phyloP scores from a whole-genome alignment of 2,329 filamentous ascomycete species.

The Fusarium dimerum region DNA sequence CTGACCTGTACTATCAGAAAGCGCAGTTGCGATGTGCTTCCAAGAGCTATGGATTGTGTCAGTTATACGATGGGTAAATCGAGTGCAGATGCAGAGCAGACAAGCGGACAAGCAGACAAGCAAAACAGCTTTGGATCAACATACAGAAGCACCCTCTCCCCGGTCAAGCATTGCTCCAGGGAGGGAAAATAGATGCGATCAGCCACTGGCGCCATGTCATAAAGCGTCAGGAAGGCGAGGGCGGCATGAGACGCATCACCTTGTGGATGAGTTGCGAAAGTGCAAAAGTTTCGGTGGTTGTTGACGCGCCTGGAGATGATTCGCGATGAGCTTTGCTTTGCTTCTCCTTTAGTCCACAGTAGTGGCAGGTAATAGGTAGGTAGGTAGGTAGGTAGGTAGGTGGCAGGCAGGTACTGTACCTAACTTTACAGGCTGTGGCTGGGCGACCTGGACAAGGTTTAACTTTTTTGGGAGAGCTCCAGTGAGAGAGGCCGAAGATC shows the following conservation, averaged over 20 bases:
- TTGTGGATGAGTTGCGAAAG: slow-evolving; percentile 27
- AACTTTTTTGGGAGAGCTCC: slow-evolving; percentile 35
- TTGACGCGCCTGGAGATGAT: slow-evolving; percentile 33
- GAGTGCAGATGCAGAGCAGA: slow-evolving; percentile 5
- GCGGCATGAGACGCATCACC: slow-evolving; percentile 43
- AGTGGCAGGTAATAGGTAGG: too few species aligned
- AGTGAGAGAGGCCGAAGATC: slow-evolving; percentile 22
- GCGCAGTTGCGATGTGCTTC: slow-evolving; percentile 59
- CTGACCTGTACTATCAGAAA: slow-evolving; percentile 58
- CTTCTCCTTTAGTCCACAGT: too few species aligned
- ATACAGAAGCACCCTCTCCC: slow-evolving; percentile 78
- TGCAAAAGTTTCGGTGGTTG: slow-evolving; percentile 28
- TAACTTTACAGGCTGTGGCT: slow-evolving; percentile 2
- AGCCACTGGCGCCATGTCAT: slow-evolving; percentile 69
- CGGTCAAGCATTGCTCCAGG: slow-evolving; percentile 80
- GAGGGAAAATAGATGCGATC: slow-evolving; percentile 79
- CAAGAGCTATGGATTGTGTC: slow-evolving; percentile 53
- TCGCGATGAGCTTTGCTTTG: slow-evolving; percentile 30
- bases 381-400: too few species aligned
- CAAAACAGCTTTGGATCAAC: slow-evolving; percentile 35
- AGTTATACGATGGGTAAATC: slow-evolving; percentile 17
- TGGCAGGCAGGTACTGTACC: too few species aligned
- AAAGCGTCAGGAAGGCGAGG: slow-evolving; percentile 49
- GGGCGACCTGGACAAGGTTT: slow-evolving; percentile 16
- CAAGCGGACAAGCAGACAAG: slow-evolving; percentile 8